A percentile compares a stretch with the other conserved stretches of the same genome.
These are phyloP conservation scores for Colletotrichum tabaci DNA, from an alignment of 2,329 filamentous ascomycete species.

Conservation along the genomic window DNA sequence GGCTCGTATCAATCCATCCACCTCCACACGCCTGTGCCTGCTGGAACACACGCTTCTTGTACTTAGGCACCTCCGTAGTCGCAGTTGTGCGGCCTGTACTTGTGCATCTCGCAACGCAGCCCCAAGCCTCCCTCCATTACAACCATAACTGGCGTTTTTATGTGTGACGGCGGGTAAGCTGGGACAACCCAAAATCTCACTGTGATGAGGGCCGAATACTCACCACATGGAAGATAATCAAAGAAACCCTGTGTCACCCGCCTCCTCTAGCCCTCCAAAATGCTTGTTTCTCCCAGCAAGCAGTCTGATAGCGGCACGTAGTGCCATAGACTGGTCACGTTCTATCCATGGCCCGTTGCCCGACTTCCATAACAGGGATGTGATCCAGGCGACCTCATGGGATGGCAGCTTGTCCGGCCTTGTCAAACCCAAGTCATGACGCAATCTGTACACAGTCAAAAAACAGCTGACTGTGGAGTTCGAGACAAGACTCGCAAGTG, in stretches of 20 bases:
- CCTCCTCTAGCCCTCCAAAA: constrained; percentile 6
- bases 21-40: no score
- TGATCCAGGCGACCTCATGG: constrained; percentile 38
- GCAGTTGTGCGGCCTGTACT: constrained; percentile 1
- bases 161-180: constrained; percentile 29
- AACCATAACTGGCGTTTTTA: constrained; percentile 18
- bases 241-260: constrained; percentile 28
- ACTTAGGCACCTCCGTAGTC: background rate
- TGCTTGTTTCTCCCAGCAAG: constrained; percentile 5
- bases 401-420: constrained; percentile 38
- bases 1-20: background rate
- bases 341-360: constrained; percentile 28
- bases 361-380: constrained; percentile 21
- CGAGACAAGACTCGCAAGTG: constrained; percentile 13
- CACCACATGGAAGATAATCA: background rate
- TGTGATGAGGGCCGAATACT: constrained; percentile 14
- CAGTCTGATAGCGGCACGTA: constrained; percentile 29
- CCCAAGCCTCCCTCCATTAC: constrained; percentile 1
- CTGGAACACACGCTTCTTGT: background rate
- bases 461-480: constrained; percentile 29
- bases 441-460: constrained; percentile 27
- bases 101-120: constrained; percentile 10
- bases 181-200: constrained; percentile 4
- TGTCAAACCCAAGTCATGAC: constrained; percentile 38
- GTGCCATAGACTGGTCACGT: constrained; percentile 37